These are phyloP conservation scores for Monosiga brevicollis DNA, from an alignment of 78 protist genomes.

Conservation along the genomic window DNA sequence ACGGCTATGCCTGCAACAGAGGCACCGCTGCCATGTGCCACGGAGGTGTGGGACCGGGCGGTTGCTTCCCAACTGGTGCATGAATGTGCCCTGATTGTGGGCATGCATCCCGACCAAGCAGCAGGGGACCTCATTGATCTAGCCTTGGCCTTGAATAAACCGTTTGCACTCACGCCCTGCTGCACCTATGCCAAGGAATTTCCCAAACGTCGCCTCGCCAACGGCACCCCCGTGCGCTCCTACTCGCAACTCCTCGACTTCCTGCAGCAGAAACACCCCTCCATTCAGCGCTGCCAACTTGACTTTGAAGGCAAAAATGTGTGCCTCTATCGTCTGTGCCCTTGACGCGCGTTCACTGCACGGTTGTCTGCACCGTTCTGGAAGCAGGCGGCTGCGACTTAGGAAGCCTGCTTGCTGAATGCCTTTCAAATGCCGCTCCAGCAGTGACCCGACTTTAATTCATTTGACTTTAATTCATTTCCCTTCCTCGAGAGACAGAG, in stretches of 20 bases:
- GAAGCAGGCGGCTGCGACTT: too few relatives aligned
- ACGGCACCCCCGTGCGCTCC: neutral
- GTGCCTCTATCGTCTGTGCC: neutral
- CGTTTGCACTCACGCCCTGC: slow-evolving; percentile 34
- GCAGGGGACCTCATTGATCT: slow-evolving; percentile 23
- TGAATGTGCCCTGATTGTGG: slow-evolving; percentile 3
- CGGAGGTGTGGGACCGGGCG: neutral
- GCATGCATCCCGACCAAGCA: slow-evolving; percentile 47
- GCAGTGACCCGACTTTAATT: too few relatives aligned
- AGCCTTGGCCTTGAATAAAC: slow-evolving; percentile 2
- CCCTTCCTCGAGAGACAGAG: too few relatives aligned
- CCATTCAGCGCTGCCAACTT: neutral
- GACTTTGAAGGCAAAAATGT: neutral
- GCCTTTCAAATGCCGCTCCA: too few relatives aligned
- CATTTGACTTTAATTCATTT: too few relatives aligned
- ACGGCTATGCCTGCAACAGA: too few relatives aligned
- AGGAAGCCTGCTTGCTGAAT: too few relatives aligned
- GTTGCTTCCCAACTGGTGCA: neutral
- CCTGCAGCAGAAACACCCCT: neutral
- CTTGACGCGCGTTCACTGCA: too few relatives aligned
- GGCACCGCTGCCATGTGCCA: too few relatives aligned
- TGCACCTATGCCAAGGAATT: slow-evolving; percentile 12
- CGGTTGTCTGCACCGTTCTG: too few relatives aligned
- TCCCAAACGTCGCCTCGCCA: slow-evolving; percentile 9
- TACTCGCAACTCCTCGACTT: neutral